Evolutionary conservation across 352 stramenopile genomes (phyloP).

Genomic region (Phytophthora sansomeana): DNA sequence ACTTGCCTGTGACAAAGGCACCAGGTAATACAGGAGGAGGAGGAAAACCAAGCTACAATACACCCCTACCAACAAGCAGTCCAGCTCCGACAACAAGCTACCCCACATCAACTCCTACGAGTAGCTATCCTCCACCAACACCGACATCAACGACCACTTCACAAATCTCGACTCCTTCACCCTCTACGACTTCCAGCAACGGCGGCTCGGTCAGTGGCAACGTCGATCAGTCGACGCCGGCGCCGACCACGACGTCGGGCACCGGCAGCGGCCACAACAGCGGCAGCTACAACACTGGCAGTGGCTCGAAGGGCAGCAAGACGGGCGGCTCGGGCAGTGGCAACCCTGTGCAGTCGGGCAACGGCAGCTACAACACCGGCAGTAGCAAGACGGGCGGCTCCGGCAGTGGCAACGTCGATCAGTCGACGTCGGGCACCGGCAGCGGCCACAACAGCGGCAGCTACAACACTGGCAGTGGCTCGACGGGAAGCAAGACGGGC

Average conservation of each 20-base stretch:
- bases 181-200: neutral
- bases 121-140: no score
- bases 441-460: no score
- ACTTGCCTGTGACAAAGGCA: neutral
- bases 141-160: no score
- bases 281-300: neutral
- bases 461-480: no score
- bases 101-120: neutral
- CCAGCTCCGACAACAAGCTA: neutral
- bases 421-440: neutral
- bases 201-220: conserved; percentile 10
- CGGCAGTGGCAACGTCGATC: neutral
- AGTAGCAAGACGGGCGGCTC: neutral
- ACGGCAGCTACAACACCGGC: conserved; percentile 1
- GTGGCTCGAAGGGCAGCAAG: neutral
- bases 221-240: neutral
- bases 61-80: no score
- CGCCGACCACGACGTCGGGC: no score
- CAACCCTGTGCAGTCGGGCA: no score
- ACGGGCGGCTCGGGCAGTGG: neutral
- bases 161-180: no score
- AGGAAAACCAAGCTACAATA: neutral
- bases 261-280: no score
- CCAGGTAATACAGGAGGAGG: no score
- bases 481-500: no score